phyloP scores from a whole-genome alignment of 768 basidiomycete species.

The Lentinula lateritia region DNA sequence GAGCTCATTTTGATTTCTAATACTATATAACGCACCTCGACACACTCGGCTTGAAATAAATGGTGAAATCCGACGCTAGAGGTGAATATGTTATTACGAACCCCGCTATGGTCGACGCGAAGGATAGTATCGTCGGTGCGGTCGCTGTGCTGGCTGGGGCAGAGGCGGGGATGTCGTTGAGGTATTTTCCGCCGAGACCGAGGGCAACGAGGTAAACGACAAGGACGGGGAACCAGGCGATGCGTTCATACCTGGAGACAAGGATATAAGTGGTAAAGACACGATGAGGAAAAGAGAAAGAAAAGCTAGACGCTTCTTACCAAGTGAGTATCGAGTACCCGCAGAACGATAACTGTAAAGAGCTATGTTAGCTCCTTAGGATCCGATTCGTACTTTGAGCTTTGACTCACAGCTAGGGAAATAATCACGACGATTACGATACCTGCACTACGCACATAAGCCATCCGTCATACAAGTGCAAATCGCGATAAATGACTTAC shows the following conservation, averaged over 20 bases:
- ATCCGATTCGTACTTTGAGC: too few relatives aligned
- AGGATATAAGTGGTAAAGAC: not conserved
- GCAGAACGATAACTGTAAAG: slow-evolving; percentile 46
- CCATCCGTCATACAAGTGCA: not conserved
- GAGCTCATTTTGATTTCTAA: too few relatives aligned
- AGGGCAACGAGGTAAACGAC: slow-evolving; percentile 66
- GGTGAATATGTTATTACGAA: slow-evolving; percentile 62
- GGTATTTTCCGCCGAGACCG: slow-evolving; percentile 69
- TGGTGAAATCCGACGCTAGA: slow-evolving; percentile 69
- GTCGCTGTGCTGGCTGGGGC: slow-evolving; percentile 51
- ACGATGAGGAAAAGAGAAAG: not conserved
- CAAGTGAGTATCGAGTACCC: slow-evolving; percentile 47
- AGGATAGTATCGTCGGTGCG: slow-evolving; percentile 50
- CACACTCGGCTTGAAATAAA: slow-evolving; percentile 55
- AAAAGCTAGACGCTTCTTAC: slow-evolving; percentile 16
- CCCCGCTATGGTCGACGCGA: slow-evolving; percentile 66
- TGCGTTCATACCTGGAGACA: slow-evolving; percentile 55
- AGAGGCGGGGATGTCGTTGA: slow-evolving; percentile 42
- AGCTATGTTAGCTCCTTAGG: too few relatives aligned
- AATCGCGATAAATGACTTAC: slow-evolving; percentile 19
- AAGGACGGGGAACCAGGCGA: slow-evolving; percentile 76
- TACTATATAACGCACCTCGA: slow-evolving; percentile 37
- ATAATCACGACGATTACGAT: slow-evolving; percentile 73
- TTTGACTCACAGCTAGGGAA: slow-evolving; percentile 50
- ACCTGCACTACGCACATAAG: slow-evolving; percentile 50